Percentiles rank a stretch among this genome's conserved stretches.
phyloP scores from a whole-genome alignment of 305 asterid species.

The Solanum hybrid region DNA sequence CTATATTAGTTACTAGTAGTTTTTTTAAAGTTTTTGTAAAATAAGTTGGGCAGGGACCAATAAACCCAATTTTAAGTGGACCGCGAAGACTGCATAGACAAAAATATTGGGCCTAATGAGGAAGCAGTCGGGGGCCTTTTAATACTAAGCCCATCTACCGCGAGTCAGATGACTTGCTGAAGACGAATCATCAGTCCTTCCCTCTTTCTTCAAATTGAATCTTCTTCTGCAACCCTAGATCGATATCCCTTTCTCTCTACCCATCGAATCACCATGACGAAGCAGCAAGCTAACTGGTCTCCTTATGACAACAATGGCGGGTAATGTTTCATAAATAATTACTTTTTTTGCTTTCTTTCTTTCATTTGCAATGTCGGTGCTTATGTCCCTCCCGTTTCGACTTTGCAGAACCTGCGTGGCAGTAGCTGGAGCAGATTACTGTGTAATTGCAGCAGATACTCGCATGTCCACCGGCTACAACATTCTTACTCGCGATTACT shows the following conservation, averaged over 20 bases:
- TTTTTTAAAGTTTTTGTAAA: background rate
- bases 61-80: background rate
- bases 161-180: background rate
- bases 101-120: background rate
- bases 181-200: background rate
- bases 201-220: background rate
- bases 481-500: slow-evolving; percentile 92
- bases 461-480: slow-evolving; percentile 92
- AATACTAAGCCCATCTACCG: background rate
- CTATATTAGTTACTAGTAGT: background rate
- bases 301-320: slow-evolving; percentile 94
- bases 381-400: background rate
- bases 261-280: slow-evolving; percentile 36
- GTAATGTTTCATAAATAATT: slow-evolving; percentile 4
- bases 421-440: slow-evolving; percentile 87
- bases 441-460: slow-evolving; percentile 91
- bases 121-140: background rate
- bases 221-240: slow-evolving; percentile 1
- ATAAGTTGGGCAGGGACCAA: background rate
- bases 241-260: background rate
- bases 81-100: too few relatives aligned
- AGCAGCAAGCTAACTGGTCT: slow-evolving; percentile 77
- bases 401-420: slow-evolving; percentile 83
- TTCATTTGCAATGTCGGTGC: background rate
- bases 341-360: background rate